Base-by-base conservation (phyloP, 2,329 filamentous ascomycete species). In the Colletotrichum sojae region DNA sequence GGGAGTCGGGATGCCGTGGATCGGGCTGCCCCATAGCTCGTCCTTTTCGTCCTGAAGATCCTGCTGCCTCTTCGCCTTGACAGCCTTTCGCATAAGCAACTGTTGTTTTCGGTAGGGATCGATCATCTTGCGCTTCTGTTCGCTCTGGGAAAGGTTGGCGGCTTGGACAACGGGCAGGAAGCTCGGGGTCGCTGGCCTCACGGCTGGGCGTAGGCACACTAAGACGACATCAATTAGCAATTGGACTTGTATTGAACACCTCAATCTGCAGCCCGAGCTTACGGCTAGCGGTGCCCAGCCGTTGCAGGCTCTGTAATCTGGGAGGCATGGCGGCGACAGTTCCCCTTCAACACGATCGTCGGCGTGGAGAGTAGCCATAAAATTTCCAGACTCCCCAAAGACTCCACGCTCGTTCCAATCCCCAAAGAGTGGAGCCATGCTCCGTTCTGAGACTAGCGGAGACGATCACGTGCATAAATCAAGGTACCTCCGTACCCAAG, bases 21-120 rank as follows among this genome's bases (percentile, higher is more conserved):
- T 85, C 1, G 94, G 93, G 79, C 97, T 89, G 58, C 95, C 95
- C 73, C 91, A 85, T 53, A 86, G 85, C 54, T 85, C 85, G 67
- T 89, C 85, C 68, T 93, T 90, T 77, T 90, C 84, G 72, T 89
- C 83, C 69, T 89, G 80, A 63, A 98, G 87, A 71, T 90, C 89
- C 71, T 89, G 85, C 75, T 92, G 94, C 59, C 94, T 90, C 76
- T 92, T 88, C 53, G 95, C 79, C 77, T 97, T 97, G 73, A 92
- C 93, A 12, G 92, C 90, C 81, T 95, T 97, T 71, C 94, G 91
- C 78, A 94, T 93, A 75, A 92, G 89, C 39, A 93, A 91, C 80
- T 97, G 94, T 3, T 92, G 92, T 81, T 92, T 89, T 69, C 91
- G 86, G 78, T 97, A 98, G 0, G 94, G 94, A 75, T 98, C 94